Evolutionary conservation across 2,329 filamentous ascomycete species (phyloP), one percentile per base, ranked within the genome.

Genomic region (Pleomassaria siparia): DNA sequence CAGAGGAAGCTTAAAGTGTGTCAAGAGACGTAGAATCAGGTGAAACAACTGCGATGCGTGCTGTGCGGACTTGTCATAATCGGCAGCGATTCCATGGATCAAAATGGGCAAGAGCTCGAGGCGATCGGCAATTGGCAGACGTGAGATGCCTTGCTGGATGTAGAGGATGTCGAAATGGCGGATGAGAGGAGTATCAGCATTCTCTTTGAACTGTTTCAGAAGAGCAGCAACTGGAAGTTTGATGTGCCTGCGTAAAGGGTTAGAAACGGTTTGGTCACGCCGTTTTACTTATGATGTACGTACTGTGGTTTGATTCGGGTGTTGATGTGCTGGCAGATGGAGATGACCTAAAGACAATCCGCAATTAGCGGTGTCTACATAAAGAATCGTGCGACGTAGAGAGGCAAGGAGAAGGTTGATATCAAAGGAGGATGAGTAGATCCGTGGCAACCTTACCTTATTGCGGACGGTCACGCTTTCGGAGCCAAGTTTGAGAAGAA

Each of bases 111-210:
- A 71, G 4, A 96, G 74, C 10, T 85, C 82, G 28, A 86, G 80
- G 57, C 89, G 82, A 33, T 92, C 87, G 13, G 73, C 68, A 10
- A 78, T 69, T 2, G 79, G 76, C 16, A 88, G 70, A 41, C 85
- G 78, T 43, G 80, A 79, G 36, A 89, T 76, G 30, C 92, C 94
- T 65, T 95, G 89, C 63, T 95, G 89, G 29, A 96, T 87, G 66
- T 95, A 96, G 15, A 88, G 79, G 32, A 97, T 76, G 71, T 97
- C 91, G 59, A 96, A 88, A 66, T 95, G 89, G 54, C 89, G 86
- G 55, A 99, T 83, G 29, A 96, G 78, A 1, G 85, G 76, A 11
- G 85, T 86, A 30, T 84, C 54, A 16, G 59, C 78, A 29, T 83
- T 83, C 18, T 88, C 83, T 70, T 95, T 95, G 78, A 95, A 96